These are phyloP conservation scores for Magnaporthiopsis incrustans DNA, from an alignment of 2,329 filamentous ascomycete species.

Conservation along the genomic window DNA sequence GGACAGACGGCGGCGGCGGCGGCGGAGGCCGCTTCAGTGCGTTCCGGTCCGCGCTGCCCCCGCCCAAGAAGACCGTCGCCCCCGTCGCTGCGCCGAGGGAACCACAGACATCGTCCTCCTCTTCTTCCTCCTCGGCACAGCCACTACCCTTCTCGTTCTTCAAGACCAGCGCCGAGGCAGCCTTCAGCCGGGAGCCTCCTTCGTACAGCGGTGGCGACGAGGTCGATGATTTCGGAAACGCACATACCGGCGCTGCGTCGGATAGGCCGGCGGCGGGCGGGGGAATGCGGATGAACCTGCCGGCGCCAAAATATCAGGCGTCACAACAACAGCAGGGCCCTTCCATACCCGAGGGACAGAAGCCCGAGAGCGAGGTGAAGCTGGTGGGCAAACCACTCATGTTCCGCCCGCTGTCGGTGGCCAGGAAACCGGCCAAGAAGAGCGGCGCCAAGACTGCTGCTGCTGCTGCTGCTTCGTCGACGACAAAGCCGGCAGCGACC, in stretches of 20 bases:
- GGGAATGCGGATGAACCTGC: constrained; percentile 23
- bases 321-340: constrained; percentile 22
- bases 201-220: neutral
- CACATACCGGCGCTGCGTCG: no score
- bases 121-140: neutral
- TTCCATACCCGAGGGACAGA: constrained; percentile 47
- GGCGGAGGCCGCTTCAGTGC: constrained; percentile 60
- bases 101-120: neutral
- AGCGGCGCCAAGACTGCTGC: constrained; percentile 20
- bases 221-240: neutral
- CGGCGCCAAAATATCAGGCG: constrained; percentile 28
- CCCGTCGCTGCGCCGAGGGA: constrained; percentile 16
- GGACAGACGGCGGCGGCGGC: constrained; percentile 32
- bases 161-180: constrained; percentile 76
- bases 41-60: constrained; percentile 80
- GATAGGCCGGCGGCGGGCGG: neutral
- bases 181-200: constrained; percentile 57
- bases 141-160: constrained; percentile 53
- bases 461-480: constrained; percentile 9
- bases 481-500: neutral
- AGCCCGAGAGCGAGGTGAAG: constrained; percentile 56
- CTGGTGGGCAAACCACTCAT: constrained; percentile 71
- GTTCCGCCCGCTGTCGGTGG: constrained; percentile 84
- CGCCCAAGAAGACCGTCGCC: constrained; percentile 59
- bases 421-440: constrained; percentile 62